Conservation (phyloP, 805 yeast genomes). For the Candida multigemmis region DNA sequence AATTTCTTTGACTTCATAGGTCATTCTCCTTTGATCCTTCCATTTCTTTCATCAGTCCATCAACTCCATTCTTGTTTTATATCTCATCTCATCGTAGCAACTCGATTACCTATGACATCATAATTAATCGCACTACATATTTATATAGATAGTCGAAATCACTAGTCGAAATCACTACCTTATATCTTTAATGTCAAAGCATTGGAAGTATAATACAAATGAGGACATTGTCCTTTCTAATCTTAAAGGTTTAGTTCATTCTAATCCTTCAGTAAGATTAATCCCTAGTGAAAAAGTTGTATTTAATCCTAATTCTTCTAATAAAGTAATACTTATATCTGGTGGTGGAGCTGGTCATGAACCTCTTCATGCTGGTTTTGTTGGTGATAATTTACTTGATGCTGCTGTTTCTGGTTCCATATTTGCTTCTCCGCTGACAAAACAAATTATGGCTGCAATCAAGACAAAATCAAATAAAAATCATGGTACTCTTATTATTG, state of each 20-base stretch:
- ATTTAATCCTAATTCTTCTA: constrained; percentile 30
- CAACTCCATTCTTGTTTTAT: too few species aligned
- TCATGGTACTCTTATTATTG: constrained; percentile 69
- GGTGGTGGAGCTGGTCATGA: constrained; percentile 98
- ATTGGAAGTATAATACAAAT: constrained; percentile 38
- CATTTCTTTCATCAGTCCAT: too few species aligned
- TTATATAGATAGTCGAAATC: not conserved
- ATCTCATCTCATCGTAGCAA: too few species aligned
- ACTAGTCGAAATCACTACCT: too few species aligned
- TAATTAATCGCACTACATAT: too few species aligned
- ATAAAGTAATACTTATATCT: constrained; percentile 64
- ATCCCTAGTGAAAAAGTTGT: constrained; percentile 52
- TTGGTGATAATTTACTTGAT: constrained; percentile 73
- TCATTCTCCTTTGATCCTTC: too few species aligned
- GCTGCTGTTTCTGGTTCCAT: constrained; percentile 86
- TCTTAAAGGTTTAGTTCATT: constrained; percentile 41
- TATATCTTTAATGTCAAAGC: too few species aligned
- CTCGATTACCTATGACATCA: too few species aligned
- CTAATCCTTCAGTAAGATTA: constrained; percentile 46
- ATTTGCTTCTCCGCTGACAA: constrained; percentile 95
- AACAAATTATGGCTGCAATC: constrained; percentile 69
- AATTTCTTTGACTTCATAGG: too few species aligned
- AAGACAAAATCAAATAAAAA: constrained; percentile 42
- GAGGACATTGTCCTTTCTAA: constrained; percentile 40
- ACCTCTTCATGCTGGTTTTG: constrained; percentile 87